Conservation (phyloP, 148 eudicot genomes). For the Camellia sinensis region DNA sequence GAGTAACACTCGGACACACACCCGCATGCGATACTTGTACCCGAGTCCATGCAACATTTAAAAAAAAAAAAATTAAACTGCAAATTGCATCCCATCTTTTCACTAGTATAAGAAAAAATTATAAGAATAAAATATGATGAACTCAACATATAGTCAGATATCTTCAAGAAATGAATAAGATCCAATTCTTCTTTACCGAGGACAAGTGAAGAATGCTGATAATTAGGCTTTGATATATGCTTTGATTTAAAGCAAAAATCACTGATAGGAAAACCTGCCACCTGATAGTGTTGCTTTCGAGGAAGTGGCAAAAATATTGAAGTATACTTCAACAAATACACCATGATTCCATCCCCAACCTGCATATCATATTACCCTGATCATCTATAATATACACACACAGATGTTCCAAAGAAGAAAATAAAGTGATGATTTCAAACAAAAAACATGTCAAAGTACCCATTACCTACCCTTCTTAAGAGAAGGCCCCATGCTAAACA, state of each 20-base stretch:
- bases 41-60: no score
- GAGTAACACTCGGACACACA: no score
- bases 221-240: constrained; percentile 20
- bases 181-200: constrained; percentile 35
- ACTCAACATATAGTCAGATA: not conserved
- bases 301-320: constrained; percentile 66
- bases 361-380: constrained; percentile 25
- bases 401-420: not conserved
- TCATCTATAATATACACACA: not conserved
- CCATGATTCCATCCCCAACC: constrained; percentile 82
- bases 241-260: constrained; percentile 26
- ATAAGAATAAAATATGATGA: not conserved
- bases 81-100: not conserved
- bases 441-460: constrained; percentile 9
- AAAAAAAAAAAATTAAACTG: no score
- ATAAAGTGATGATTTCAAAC: not conserved
- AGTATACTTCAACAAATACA: constrained; percentile 56
- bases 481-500: constrained; percentile 58
- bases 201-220: constrained; percentile 15
- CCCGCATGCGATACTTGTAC: no score
- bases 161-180: not conserved
- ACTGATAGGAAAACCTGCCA: constrained; percentile 60
- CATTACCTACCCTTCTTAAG: constrained; percentile 48
- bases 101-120: not conserved
- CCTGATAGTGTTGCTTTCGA: constrained; percentile 56